Conservation (phyloP, 2,329 filamentous ascomycete genomes). For the Aspergillus eucalypticola region DNA sequence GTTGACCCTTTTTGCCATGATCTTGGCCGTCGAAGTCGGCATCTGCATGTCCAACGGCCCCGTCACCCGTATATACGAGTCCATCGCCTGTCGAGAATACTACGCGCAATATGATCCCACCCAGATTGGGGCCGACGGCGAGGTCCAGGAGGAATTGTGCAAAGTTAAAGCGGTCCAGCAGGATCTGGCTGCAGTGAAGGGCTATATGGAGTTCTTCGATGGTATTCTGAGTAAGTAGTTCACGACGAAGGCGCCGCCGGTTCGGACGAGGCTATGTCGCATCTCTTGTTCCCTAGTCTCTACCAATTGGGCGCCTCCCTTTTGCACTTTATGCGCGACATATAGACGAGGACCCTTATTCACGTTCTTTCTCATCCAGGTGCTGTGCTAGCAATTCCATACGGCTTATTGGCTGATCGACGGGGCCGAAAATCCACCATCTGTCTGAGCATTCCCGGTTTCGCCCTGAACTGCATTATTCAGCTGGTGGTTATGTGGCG, state of each 20-base stretch:
- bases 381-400: constrained; percentile 51
- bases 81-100: constrained; percentile 50
- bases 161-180: constrained; percentile 53
- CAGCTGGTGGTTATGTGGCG: constrained; percentile 40
- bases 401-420: constrained; percentile 52
- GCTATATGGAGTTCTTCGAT: constrained; percentile 53
- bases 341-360: constrained; percentile 1
- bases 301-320: neutral
- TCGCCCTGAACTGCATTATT: constrained; percentile 38
- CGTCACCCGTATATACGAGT: constrained; percentile 51
- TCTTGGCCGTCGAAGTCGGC: constrained; percentile 48
- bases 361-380: constrained; percentile 29
- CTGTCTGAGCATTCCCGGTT: constrained; percentile 44
- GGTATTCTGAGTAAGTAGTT: constrained; percentile 42
- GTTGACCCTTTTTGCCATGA: constrained; percentile 45
- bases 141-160: constrained; percentile 51
- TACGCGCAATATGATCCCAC: constrained; percentile 45
- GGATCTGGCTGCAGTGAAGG: constrained; percentile 53
- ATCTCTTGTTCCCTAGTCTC: neutral
- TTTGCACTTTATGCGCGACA: neutral
- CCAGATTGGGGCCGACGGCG: constrained; percentile 44
- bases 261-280: neutral
- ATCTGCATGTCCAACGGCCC: constrained; percentile 48
- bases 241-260: neutral
- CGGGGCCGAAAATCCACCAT: constrained; percentile 50